These are phyloP conservation scores for Mycena belliarum DNA, from an alignment of 768 basidiomycete genomes.

Conservation along the genomic window DNA sequence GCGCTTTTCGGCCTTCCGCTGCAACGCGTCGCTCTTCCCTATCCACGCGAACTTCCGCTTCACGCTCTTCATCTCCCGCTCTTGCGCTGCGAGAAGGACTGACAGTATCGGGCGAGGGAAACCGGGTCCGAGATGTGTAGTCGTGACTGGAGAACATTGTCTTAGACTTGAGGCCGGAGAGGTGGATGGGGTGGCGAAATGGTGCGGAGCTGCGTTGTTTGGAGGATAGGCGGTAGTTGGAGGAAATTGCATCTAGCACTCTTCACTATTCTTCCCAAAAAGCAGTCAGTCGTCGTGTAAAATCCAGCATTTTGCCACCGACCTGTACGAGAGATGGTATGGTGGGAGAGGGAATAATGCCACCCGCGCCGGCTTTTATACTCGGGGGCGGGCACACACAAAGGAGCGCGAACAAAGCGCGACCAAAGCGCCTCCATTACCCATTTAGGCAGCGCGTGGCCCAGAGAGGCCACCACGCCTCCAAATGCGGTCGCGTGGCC, in stretches of 20 bases:
- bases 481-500: neutral
- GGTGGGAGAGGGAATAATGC: neutral
- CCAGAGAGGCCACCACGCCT: neutral
- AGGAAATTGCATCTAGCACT: neutral
- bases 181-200: neutral
- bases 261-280: neutral
- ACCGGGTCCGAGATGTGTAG: neutral
- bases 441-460: neutral
- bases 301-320: neutral
- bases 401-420: conserved; percentile 9
- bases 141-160: too few species aligned
- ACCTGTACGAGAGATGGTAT: neutral
- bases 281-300: neutral
- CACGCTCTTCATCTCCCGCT: neutral
- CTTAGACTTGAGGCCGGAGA: neutral
- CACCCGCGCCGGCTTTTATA: neutral
- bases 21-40: neutral
- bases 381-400: neutral
- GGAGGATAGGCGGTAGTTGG: neutral
- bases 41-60: neutral
- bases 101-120: neutral
- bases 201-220: too few species aligned
- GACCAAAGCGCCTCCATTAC: conserved; percentile 4
- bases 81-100: neutral
- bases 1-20: too few species aligned